These are phyloP conservation scores for Lomentospora prolificans DNA, from an alignment of 2,329 filamentous ascomycete genomes.

Conservation along the genomic window DNA sequence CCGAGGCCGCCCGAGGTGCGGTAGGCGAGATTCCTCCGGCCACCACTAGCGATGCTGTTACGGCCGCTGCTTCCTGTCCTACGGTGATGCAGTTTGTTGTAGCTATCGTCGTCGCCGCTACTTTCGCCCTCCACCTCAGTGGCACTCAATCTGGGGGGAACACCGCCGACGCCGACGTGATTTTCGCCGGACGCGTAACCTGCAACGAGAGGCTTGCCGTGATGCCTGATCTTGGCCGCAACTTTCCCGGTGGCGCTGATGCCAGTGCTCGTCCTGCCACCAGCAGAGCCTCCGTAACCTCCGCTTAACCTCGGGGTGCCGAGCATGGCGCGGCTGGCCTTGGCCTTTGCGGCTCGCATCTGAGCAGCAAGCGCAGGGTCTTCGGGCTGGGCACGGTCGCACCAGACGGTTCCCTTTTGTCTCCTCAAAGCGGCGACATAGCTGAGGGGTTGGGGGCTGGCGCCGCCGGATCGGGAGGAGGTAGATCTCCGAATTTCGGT, in stretches of 20 bases:
- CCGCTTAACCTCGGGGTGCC: conserved; percentile 41
- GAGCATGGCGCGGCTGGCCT: conserved; percentile 75
- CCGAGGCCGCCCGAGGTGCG: conserved; percentile 39
- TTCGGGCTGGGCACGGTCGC: conserved; percentile 85
- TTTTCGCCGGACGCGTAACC: conserved; percentile 72
- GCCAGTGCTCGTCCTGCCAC: conserved; percentile 51
- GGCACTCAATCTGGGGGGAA: conserved; percentile 87
- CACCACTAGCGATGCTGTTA: conserved; percentile 51
- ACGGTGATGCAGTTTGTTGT: conserved; percentile 47
- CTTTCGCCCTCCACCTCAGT: conserved; percentile 88
- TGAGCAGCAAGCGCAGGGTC: conserved; percentile 76
- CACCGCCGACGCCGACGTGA: conserved; percentile 64
- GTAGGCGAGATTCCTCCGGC: conserved; percentile 35
- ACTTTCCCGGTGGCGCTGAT: conserved; percentile 55
- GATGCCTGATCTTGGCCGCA: conserved; percentile 78
- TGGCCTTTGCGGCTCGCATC: conserved; percentile 77
- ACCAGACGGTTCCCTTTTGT: conserved; percentile 98
- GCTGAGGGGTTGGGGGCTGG: conserved; percentile 45
- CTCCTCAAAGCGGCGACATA: conserved; percentile 95
- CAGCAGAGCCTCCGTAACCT: conserved; percentile 18
- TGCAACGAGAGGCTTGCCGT: conserved; percentile 68
- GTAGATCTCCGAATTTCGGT: conserved; percentile 64
- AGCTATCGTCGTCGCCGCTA: conserved; percentile 60
- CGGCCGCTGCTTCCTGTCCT: conserved; percentile 67
- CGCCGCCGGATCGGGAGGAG: conserved; percentile 62